Conservation (phyloP, 352 stramenopile genomes). For the Pythium monospermum region DNA sequence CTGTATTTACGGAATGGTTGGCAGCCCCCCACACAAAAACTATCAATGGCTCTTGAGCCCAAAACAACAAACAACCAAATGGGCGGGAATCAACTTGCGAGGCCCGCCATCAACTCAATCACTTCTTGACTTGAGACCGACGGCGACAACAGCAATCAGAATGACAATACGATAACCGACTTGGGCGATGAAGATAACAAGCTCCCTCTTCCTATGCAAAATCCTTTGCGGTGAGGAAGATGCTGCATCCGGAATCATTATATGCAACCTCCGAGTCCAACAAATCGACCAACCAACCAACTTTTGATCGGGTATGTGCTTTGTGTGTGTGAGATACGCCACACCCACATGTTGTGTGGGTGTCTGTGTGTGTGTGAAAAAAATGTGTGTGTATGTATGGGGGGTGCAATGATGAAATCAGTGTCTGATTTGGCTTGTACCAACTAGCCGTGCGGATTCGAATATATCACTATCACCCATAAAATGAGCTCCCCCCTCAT, state of each 20-base stretch:
- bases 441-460: constrained; percentile 88
- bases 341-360: too few relatives aligned
- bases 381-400: constrained; percentile 18
- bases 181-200: constrained; percentile 75
- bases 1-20: constrained; percentile 28
- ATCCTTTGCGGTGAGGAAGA: constrained; percentile 59
- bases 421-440: constrained; percentile 85
- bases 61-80: neutral
- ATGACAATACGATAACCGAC: too few relatives aligned
- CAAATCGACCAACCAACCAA: too few relatives aligned
- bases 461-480: constrained; percentile 93
- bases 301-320: constrained; percentile 8
- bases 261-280: constrained; percentile 82
- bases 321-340: constrained; percentile 20
- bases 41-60: neutral
- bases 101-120: too few relatives aligned
- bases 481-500: constrained; percentile 78
- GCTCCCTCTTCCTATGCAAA: constrained; percentile 86
- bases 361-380: constrained; percentile 17
- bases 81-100: too few relatives aligned
- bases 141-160: too few relatives aligned
- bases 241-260: constrained; percentile 89
- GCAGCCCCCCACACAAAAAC: constrained; percentile 5
- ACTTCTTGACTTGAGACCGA: constrained; percentile 3
- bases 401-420: constrained; percentile 82